phyloP scores from a whole-genome alignment of 129 eudicot genomes.

The Flaveria ramosissima region DNA sequence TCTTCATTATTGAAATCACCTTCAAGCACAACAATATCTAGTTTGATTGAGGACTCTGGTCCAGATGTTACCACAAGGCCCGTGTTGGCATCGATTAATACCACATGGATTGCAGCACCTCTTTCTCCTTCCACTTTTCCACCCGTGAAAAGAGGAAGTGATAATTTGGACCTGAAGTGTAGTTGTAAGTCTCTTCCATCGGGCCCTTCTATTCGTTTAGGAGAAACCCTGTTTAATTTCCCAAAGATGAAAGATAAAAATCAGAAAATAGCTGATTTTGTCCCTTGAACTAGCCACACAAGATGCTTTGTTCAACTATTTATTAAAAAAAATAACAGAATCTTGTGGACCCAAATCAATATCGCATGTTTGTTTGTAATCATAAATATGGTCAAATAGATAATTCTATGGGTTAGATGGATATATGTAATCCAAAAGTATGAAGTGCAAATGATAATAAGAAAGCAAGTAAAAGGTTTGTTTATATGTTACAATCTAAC shows the following conservation, averaged over 20 bases:
- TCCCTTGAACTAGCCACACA: neutral
- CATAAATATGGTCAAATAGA: neutral
- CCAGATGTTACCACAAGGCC: slow-evolving; percentile 79
- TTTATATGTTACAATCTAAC: neutral
- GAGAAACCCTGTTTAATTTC: slow-evolving; percentile 66
- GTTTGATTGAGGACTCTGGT: slow-evolving; percentile 73
- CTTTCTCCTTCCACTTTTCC: slow-evolving; percentile 98
- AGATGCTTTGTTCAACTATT: neutral
- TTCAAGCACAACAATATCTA: slow-evolving; percentile 94
- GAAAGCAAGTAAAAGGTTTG: neutral
- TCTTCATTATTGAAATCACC: slow-evolving; percentile 96
- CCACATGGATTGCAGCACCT: slow-evolving; percentile 86
- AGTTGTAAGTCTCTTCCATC: slow-evolving; percentile 94
- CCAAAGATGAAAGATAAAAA: slow-evolving; percentile 6
- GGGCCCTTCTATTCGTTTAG: slow-evolving; percentile 81
- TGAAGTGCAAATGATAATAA: neutral
- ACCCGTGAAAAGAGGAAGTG: slow-evolving; percentile 94
- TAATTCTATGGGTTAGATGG: neutral
- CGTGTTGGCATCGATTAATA: slow-evolving; percentile 77
- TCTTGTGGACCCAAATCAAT: neutral
- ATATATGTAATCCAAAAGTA: slow-evolving; percentile 13
- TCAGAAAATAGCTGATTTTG: neutral
- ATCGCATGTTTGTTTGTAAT: neutral
- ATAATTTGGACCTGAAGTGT: slow-evolving; percentile 77
- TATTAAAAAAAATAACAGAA: slow-evolving; percentile 4